phyloP scores from a whole-genome alignment of 2,329 filamentous ascomycete species.

The Diplocarpon mali region DNA sequence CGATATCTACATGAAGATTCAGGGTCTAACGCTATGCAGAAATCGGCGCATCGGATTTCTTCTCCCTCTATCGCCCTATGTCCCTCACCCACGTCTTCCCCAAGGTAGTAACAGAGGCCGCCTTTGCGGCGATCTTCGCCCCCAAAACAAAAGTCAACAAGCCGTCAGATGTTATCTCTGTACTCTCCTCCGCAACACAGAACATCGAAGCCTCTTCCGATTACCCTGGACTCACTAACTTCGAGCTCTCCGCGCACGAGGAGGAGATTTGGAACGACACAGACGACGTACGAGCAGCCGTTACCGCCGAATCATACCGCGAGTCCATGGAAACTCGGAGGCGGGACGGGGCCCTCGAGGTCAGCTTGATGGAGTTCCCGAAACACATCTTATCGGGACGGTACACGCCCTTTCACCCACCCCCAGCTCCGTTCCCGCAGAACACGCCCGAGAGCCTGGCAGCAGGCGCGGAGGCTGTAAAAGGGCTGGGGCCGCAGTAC shows the following conservation, averaged over 20 bases:
- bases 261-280: constrained; percentile 22
- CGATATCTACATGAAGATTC: neutral
- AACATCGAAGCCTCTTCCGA: constrained; percentile 34
- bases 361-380: constrained; percentile 46
- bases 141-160: constrained; percentile 39
- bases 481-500: constrained; percentile 34
- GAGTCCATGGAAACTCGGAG: constrained; percentile 38
- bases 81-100: constrained; percentile 77
- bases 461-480: constrained; percentile 29
- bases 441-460: constrained; percentile 27
- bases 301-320: constrained; percentile 33
- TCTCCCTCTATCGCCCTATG: constrained; percentile 90
- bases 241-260: constrained; percentile 15
- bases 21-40: constrained; percentile 41
- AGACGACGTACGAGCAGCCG: constrained; percentile 31
- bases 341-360: constrained; percentile 31
- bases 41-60: constrained; percentile 81
- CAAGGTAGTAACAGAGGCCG: constrained; percentile 55
- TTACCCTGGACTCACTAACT: constrained; percentile 36
- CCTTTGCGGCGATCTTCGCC: constrained; percentile 78
- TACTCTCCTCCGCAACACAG: constrained; percentile 24
- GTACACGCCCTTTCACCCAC: constrained; percentile 73
- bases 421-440: constrained; percentile 64
- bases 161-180: constrained; percentile 51
- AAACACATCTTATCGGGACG: constrained; percentile 53